Evolutionary conservation across 75 land plant genomes (phyloP).

Genomic region (Pinus taeda): DNA sequence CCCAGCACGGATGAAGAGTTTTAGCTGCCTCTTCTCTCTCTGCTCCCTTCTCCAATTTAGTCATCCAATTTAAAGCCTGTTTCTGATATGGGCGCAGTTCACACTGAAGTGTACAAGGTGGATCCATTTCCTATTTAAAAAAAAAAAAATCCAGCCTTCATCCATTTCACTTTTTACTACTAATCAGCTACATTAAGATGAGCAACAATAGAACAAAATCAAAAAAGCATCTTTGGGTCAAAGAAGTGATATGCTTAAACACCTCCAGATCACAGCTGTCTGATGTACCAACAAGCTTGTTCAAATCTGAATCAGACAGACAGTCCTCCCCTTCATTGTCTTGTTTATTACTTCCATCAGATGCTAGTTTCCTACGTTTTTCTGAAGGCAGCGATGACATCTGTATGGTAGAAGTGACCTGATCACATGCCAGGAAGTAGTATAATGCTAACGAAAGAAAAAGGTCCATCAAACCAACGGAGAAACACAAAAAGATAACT

Average conservation of each 20-base stretch:
- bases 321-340: conserved; percentile 40
- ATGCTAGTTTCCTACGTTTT: conserved; percentile 43
- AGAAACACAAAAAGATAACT: conserved; percentile 1
- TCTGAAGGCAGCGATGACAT: conserved; percentile 20
- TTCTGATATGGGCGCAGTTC: conserved; percentile 78
- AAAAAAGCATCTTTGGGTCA: not conserved
- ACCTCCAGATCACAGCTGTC: conserved; percentile 68
- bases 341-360: conserved; percentile 31
- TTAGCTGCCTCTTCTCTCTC: conserved; percentile 50
- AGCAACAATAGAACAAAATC: not conserved
- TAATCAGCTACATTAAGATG: not conserved
- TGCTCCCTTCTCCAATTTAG: conserved; percentile 49
- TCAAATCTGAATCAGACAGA: conserved; percentile 61
- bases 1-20: conserved; percentile 92
- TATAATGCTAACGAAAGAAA: not conserved
- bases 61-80: conserved; percentile 92
- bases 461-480: not conserved
- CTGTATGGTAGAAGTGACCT: conserved; percentile 16
- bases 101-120: conserved; percentile 55
- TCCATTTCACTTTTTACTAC: not conserved
- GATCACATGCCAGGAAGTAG: not conserved
- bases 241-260: not conserved
- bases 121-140: conserved; percentile 68
- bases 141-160: not conserved
- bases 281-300: conserved; percentile 73